These are phyloP conservation scores for Arthrobotrys megalospora DNA, from an alignment of 2,329 filamentous ascomycete species.

Conservation along the genomic window DNA sequence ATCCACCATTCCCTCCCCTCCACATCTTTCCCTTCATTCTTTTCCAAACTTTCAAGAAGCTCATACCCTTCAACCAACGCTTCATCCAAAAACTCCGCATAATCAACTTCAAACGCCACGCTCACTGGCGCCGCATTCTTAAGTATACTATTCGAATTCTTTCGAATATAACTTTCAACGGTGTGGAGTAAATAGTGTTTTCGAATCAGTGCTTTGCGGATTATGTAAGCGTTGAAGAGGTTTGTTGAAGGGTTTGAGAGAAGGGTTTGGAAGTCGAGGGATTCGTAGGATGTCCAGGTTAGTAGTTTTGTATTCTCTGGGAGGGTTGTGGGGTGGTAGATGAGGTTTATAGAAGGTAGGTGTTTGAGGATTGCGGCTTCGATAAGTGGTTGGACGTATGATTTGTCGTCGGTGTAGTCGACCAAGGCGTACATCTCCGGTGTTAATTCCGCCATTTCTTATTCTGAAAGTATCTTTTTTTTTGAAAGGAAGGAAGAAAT, in stretches of 20 bases:
- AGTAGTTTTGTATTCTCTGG: constrained; percentile 71
- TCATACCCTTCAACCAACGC: constrained; percentile 92
- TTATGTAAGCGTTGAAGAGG: constrained; percentile 90
- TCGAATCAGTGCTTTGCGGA: constrained; percentile 94
- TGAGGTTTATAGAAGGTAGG: constrained; percentile 68
- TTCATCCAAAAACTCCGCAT: constrained; percentile 95
- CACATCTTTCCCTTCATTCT: constrained; percentile 72
- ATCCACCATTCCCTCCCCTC: constrained; percentile 90
- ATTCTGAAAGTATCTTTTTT: background rate
- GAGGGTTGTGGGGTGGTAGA: constrained; percentile 3
- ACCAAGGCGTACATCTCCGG: constrained; percentile 77
- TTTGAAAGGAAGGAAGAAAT: background rate
- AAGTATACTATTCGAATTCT: constrained; percentile 81
- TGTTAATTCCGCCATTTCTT: constrained; percentile 1
- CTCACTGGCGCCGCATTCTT: constrained; percentile 80
- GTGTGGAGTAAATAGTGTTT: constrained; percentile 94
- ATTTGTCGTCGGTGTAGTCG: constrained; percentile 80
- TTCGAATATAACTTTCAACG: constrained; percentile 86
- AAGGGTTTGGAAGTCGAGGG: constrained; percentile 85
- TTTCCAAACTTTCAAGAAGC: constrained; percentile 81
- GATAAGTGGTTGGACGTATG: constrained; percentile 89
- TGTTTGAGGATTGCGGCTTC: constrained; percentile 77
- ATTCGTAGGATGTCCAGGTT: constrained; percentile 89
- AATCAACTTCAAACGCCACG: constrained; percentile 94
- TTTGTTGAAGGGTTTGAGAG: constrained; percentile 75